phyloP scores from a whole-genome alignment of 2,329 filamentous ascomycete genomes.

The Penicillium polonicum region DNA sequence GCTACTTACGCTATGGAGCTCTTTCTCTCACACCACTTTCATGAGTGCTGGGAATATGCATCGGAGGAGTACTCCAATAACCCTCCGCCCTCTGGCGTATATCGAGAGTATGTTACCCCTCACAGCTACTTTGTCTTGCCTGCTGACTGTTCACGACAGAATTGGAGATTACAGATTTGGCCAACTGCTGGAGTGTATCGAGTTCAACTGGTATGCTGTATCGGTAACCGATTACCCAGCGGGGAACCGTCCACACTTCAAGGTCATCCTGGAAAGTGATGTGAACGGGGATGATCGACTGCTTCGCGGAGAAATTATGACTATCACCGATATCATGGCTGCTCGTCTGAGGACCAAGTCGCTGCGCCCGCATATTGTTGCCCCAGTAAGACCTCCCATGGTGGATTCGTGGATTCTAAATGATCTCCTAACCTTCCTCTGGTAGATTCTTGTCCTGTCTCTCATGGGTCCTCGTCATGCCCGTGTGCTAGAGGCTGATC shows the following conservation, averaged over 20 bases:
- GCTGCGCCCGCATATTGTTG: neutral
- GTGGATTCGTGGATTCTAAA: neutral
- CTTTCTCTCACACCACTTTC: neutral
- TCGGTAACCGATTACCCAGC: neutral
- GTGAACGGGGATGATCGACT: neutral
- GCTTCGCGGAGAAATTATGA: slow-evolving; percentile 1
- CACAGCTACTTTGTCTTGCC: neutral
- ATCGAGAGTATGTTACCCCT: neutral
- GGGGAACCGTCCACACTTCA: neutral
- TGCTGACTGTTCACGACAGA: neutral
- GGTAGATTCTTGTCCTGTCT: neutral
- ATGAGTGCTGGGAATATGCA: neutral
- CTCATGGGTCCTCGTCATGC: neutral
- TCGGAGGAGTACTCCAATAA: neutral
- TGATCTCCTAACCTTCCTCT: neutral
- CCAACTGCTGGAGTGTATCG: neutral
- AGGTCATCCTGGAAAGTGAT: neutral
- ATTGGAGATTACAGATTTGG: neutral
- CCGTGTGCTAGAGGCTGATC: neutral
- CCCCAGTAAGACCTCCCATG: neutral
- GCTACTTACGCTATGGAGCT: neutral
- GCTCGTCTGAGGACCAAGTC: neutral
- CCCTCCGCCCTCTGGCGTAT: neutral
- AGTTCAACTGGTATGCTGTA: neutral
- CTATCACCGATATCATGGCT: neutral